Percentiles rank a stretch among this genome's conserved stretches.
These are phyloP conservation scores for Gnaphalium uliginosum DNA, from an alignment of 129 eudicot species.

Conservation along the genomic window DNA sequence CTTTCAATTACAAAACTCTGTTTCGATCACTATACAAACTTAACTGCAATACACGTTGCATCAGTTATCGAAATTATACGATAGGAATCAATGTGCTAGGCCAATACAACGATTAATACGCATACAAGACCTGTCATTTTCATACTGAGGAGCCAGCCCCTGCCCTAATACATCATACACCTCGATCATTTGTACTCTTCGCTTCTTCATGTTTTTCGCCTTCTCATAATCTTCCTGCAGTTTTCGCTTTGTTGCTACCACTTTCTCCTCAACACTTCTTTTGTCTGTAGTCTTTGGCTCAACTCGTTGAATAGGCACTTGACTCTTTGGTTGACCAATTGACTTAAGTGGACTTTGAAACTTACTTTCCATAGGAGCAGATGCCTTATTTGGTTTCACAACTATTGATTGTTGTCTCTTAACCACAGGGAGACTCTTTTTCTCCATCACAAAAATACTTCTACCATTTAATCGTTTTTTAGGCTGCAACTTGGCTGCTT, in stretches of 20 bases:
- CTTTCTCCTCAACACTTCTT: background rate
- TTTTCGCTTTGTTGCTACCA: background rate
- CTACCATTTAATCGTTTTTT: background rate
- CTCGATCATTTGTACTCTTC: background rate
- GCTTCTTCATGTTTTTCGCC: background rate
- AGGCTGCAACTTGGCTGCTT: background rate
- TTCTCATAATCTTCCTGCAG: background rate
- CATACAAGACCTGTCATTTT: too few relatives aligned
- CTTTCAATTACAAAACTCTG: too few relatives aligned
- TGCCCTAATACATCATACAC: too few relatives aligned
- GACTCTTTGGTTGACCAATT: background rate
- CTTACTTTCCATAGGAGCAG: background rate
- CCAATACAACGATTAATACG: too few relatives aligned
- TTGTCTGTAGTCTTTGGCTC: background rate
- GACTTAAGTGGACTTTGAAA: background rate
- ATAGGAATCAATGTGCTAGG: too few relatives aligned
- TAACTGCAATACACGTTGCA: too few relatives aligned
- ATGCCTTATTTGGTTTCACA: background rate
- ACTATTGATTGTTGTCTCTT: background rate
- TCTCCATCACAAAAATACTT: background rate
- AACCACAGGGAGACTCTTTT: background rate
- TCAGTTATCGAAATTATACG: too few relatives aligned
- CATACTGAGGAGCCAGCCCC: too few relatives aligned
- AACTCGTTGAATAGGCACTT: background rate
- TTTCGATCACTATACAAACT: too few relatives aligned